phyloP scores from a whole-genome alignment of 495 filamentous ascomycete species.

The Penicillium desertorum region DNA sequence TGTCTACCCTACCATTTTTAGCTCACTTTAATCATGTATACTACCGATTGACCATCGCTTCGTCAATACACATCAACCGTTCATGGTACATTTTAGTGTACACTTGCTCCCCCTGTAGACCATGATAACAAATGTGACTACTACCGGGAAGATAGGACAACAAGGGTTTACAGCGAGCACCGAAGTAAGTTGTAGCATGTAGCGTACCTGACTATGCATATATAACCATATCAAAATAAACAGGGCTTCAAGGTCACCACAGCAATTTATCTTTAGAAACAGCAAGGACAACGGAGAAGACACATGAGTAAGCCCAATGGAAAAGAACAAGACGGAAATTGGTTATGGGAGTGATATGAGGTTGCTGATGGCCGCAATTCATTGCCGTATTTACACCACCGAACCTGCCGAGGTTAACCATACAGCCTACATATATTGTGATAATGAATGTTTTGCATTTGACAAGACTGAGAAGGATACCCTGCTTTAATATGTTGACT shows the following conservation, averaged over 20 bases:
- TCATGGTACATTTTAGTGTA: background rate
- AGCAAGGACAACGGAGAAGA: no score
- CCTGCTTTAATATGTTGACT: background rate
- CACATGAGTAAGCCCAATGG: background rate
- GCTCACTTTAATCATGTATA: background rate
- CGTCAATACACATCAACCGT: background rate
- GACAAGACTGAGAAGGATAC: background rate
- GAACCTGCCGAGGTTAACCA: slow-evolving; percentile 43
- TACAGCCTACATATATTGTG: slow-evolving; percentile 22
- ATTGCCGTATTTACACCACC: slow-evolving; percentile 8
- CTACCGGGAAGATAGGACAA: background rate
- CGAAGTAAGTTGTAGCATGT: background rate
- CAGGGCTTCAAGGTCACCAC: background rate
- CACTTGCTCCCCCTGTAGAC: background rate
- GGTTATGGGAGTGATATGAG: background rate
- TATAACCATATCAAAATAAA: background rate
- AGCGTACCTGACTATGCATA: background rate
- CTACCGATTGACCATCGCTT: background rate
- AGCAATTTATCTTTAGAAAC: no score
- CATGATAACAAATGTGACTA: background rate
- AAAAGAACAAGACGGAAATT: background rate
- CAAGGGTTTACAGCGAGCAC: background rate
- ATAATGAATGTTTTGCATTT: background rate
- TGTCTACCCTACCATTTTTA: background rate
- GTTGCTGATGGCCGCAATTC: slow-evolving; percentile 1